Base-by-base conservation (phyloP, 179 eudicot species). In the Patellifolia procumbens region DNA sequence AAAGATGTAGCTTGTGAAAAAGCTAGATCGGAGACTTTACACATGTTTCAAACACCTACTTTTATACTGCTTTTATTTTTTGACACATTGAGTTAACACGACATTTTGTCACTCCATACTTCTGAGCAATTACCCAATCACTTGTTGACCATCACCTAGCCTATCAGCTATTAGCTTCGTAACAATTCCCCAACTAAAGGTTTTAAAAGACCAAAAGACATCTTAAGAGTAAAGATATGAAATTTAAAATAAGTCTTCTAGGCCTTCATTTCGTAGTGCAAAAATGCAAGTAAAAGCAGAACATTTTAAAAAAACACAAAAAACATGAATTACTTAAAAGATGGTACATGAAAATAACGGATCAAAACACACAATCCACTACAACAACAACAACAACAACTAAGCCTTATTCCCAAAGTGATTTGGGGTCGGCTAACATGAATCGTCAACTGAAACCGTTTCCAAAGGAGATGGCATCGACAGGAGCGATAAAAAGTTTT, bases 121-220 rank as follows among this genome's bases (percentile, higher is more conserved):
- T 63, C 63, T 24, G 13, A 63, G 2, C 43, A 16, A 32, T 32
- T 63, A 35, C 26, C 42, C 4, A 34, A 35, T 63, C 17, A 20
- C 46, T 63, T 63, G 45, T 63, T 63, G 34, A 8, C 24, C 43
- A 63, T 32, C 68, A 34, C 20, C 68, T 34, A 63, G 63, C 63
- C 63, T 10, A 24, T 58, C 63, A 58, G 34, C 16, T 58, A 58
- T 58, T 58, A 58, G 32, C 63, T 58, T 24, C n/a, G n/a, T n/a
- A n/a, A n/a, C n/a, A n/a, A n/a, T n/a, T n/a, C n/a, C n/a, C 2
- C 34, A 58, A 26, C 63, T 22, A 28, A 48, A n/a, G n/a, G 39
- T 31, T 12, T 8, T 31, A 10, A 48, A 63, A 3, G 15, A 4
- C 51, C n/a, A 29, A 55, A 28, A 29, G 12, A 42, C 39, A 35